Evolutionary conservation across 2,329 filamentous ascomycete genomes (phyloP), one percentile per base, ranked within the genome.

Genomic region (Hypoxylon sp.): DNA sequence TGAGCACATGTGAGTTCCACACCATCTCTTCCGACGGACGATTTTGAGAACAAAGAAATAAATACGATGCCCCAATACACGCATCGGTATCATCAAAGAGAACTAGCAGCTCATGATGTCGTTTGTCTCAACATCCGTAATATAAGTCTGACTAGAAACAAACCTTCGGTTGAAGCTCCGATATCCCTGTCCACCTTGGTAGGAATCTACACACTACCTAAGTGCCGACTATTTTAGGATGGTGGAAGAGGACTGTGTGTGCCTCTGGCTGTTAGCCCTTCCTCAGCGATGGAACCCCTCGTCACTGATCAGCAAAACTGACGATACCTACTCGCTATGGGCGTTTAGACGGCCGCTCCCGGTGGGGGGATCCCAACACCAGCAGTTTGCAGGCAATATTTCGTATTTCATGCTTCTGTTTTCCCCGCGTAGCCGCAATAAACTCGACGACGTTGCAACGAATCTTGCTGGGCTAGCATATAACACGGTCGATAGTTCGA

Each of bases 241-340:
- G 56, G 57, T 54, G 51, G 36, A 54, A 33, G 57, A 57, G 50
- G 48, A 38, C 38, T 40, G 18, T 36, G 52, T 51, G 48, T 54
- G n/a, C n/a, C 42, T 18, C n/a, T 40, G 49, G 33, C 36, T 52
- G n/a, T 36, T 52, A 61, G 51, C 38, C 50, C n/a, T 56, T 42
- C 49, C 52, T 51, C 46, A 28, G 38, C 38, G 40, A 65, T 52
- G 59, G 67, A 38, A 50, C 52, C 30, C 28, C 46, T 68, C 62
- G 62, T 68, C 62, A 66, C 65, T 62, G 65, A 70, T 68, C 68
- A 64, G 52, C 64, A 46, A 18, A 57, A 67, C 64, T 62, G 54
- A 57, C 28, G 61, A 64, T 57, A 52, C 44, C 38, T 66, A 48
- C 50, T 62, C 24, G 40, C 40, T 36, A 26, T 58, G n/a, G 40